A percentile compares a stretch with the other conserved stretches of the same genome.
Conservation (phyloP, 2,329 filamentous ascomycete species). For the Cryphonectria naterciae region DNA sequence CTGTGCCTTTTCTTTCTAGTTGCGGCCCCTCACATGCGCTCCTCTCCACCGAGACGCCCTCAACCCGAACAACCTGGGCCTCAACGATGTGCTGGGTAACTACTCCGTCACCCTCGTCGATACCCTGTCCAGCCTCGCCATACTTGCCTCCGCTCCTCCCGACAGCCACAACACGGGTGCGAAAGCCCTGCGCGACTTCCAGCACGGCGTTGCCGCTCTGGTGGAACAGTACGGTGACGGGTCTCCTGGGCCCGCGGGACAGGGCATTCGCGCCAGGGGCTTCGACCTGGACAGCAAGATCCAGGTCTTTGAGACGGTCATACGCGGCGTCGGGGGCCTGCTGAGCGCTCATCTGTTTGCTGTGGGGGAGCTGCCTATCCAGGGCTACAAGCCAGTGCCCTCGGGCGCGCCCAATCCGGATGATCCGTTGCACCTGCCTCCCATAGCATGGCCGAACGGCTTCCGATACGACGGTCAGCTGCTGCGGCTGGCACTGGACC, state of each 20-base stretch:
- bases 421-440: slow-evolving; percentile 51
- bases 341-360: slow-evolving; percentile 94
- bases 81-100: slow-evolving; percentile 96
- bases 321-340: slow-evolving; percentile 86
- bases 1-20: slow-evolving; percentile 45
- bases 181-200: slow-evolving; percentile 74
- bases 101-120: slow-evolving; percentile 96
- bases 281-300: slow-evolving; percentile 98
- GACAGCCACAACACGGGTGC: slow-evolving; percentile 56
- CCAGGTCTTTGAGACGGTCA: slow-evolving; percentile 97
- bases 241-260: slow-evolving; percentile 66
- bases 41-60: slow-evolving; percentile 82
- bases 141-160: slow-evolving; percentile 77
- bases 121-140: slow-evolving; percentile 90
- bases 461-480: slow-evolving; percentile 89
- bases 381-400: slow-evolving; percentile 67
- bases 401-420: slow-evolving; percentile 34
- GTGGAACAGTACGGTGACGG: slow-evolving; percentile 89
- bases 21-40: slow-evolving; percentile 82
- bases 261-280: slow-evolving; percentile 73
- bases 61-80: slow-evolving; percentile 78
- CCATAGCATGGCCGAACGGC: slow-evolving; percentile 74
- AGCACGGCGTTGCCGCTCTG: slow-evolving; percentile 75
- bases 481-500: slow-evolving; percentile 83
- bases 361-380: slow-evolving; percentile 84